Base-by-base conservation (phyloP, 192 early-diverging fungal species). In the Funneliformis mosseae region DNA sequence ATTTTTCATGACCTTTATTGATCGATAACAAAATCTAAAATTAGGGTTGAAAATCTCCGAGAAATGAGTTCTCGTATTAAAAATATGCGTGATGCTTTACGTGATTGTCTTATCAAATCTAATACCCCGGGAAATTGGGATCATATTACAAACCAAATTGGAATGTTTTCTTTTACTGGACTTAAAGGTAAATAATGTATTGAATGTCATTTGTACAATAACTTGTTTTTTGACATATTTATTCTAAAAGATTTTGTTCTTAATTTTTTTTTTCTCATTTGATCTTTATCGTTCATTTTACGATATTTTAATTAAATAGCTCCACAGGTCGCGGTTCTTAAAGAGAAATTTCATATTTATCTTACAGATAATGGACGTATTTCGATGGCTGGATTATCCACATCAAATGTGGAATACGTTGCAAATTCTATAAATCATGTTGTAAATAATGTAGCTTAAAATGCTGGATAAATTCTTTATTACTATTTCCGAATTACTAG, bases 141-240 rank as follows among this genome's bases (percentile, higher is more conserved):
- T 79, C 98, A 99, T 76, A 98, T 99, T 82, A 82, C 91, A 8
- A 91, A 93, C 70, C 98, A 99, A 86, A 98, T 98, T 82, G 98
- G 98, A 81, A 99, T 99, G 98, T 99, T 99, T 85, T 94, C 93
- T 27, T 99, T 92, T 86, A 98, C 98, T 3, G 98, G 98, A 18
- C 85, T 98, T 74, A 90, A 78, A 61, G 80, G 88, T 90, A 86
- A 76, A 80, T 85, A 39, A 33, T 80, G n/a, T n/a, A n/a, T n/a
- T n/a, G n/a, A n/a, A n/a, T n/a, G n/a, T n/a, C n/a, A n/a, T n/a
- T n/a, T n/a, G n/a, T n/a, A n/a, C n/a, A n/a, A n/a, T n/a, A n/a
- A n/a, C n/a, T n/a, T n/a, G n/a, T 33, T 8, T 38, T 78, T 4
- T 18, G 21, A 41, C 14, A 25, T n/a, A 60, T 27, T 33, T 18